These are phyloP conservation scores for Phtheirospermum japonicum DNA, from an alignment of 257 asterid genomes.

Conservation along the genomic window DNA sequence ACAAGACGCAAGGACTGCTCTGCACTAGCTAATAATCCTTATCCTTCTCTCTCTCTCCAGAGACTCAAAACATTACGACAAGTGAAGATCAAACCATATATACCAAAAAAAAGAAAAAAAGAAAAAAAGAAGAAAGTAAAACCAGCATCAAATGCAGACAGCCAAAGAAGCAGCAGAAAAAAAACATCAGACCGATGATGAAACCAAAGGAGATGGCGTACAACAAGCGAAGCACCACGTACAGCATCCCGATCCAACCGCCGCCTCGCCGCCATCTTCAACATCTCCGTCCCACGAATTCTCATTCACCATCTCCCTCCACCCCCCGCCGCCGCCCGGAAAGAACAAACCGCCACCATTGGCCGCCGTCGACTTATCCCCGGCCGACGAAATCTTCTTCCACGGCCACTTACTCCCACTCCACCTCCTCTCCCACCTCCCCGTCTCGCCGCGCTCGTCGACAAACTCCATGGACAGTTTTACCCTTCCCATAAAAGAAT, in stretches of 20 bases:
- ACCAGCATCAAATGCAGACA: no score
- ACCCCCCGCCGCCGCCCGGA: neutral
- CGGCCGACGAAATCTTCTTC: conserved; percentile 80
- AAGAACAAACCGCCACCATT: conserved; percentile 32
- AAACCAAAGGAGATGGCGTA: conserved; percentile 1
- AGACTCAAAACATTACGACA: no score
- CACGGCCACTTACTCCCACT: conserved; percentile 82
- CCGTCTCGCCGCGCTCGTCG: conserved; percentile 64
- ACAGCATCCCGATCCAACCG: conserved; percentile 1
- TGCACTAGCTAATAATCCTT: no score
- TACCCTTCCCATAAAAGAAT: conserved; percentile 43
- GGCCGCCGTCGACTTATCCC: conserved; percentile 70
- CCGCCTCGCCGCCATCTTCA: neutral
- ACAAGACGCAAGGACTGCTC: no score
- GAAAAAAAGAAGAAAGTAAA: no score
- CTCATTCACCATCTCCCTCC: conserved; percentile 1
- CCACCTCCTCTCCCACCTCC: conserved; percentile 59
- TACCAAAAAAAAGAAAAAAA: no score
- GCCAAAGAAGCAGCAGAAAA: no score
- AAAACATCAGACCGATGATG: no score
- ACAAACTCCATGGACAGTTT: conserved; percentile 51
- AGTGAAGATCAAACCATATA: no score
- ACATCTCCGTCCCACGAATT: neutral
- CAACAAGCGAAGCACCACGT: neutral
- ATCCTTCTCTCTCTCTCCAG: no score